Evolutionary conservation across 2,329 filamentous ascomycete genomes (phyloP).

Genomic region (Xenosphaeropsis pyriputrescens): DNA sequence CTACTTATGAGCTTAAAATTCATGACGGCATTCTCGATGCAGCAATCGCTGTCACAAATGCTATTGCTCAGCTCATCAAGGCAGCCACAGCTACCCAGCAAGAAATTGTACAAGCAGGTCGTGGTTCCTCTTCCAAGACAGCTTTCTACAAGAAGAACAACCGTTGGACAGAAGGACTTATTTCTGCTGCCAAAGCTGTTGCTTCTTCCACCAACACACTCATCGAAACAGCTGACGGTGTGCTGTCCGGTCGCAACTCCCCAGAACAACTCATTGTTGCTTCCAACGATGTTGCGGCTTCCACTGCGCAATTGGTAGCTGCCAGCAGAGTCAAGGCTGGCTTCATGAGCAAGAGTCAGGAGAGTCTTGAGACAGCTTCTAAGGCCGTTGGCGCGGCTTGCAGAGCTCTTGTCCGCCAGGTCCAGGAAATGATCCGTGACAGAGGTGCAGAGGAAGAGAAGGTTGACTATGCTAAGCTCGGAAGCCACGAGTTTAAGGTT

Average conservation of each 20-base stretch:
- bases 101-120: conserved; percentile 89
- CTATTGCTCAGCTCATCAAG: conserved; percentile 88
- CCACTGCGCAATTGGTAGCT: conserved; percentile 90
- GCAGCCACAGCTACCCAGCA: conserved; percentile 86
- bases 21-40: conserved; percentile 92
- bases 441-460: conserved; percentile 68
- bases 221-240: conserved; percentile 95
- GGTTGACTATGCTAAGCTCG: conserved; percentile 79
- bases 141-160: conserved; percentile 99
- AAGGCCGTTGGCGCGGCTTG: conserved; percentile 89
- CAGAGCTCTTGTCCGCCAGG: conserved; percentile 75
- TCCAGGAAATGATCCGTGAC: conserved; percentile 87
- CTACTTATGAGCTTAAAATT: conserved; percentile 90
- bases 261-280: conserved; percentile 97
- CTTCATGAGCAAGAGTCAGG: conserved; percentile 96
- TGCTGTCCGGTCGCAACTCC: conserved; percentile 80
- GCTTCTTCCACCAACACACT: conserved; percentile 86
- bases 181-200: conserved; percentile 93
- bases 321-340: conserved; percentile 92
- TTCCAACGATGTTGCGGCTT: conserved; percentile 91
- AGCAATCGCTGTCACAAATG: conserved; percentile 82
- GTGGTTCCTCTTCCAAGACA: conserved; percentile 72
- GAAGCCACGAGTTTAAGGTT: conserved; percentile 94
- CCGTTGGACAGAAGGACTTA: conserved; percentile 94
- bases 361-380: conserved; percentile 76